phyloP scores from a whole-genome alignment of 345 rosid genomes.

The Lepidium didymum region DNA sequence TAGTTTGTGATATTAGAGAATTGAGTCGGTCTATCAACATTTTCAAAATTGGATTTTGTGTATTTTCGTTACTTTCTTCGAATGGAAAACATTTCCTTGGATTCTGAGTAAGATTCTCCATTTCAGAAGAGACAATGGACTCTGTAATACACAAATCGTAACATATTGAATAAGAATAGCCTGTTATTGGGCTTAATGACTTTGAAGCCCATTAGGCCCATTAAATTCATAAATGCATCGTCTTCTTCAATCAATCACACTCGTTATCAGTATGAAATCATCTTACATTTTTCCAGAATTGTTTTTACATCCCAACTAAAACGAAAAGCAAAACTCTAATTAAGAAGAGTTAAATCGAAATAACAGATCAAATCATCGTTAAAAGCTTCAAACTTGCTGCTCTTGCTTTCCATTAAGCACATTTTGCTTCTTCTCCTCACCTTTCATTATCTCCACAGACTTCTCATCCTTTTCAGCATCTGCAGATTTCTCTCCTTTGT shows the following conservation, averaged over 20 bases:
- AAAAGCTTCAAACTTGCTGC: constrained; percentile 28
- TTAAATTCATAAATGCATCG: not conserved
- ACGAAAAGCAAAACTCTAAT: constrained; percentile 14
- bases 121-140: too few species aligned
- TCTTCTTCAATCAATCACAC: not conserved
- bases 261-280: not conserved
- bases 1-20: too few species aligned
- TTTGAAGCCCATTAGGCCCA: not conserved
- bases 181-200: not conserved
- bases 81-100: too few species aligned
- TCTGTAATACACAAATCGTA: too few species aligned
- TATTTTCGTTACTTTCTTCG: too few species aligned
- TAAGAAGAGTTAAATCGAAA: constrained; percentile 4
- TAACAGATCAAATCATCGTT: not conserved
- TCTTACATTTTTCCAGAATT: constrained; percentile 10
- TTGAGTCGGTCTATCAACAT: not conserved
- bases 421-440: constrained; percentile 26
- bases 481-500: constrained; percentile 30
- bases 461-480: constrained; percentile 24
- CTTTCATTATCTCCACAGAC: constrained; percentile 30
- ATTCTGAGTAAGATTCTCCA: too few species aligned
- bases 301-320: constrained; percentile 7
- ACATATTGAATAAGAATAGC: too few species aligned
- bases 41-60: not conserved
- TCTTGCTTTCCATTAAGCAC: constrained; percentile 27